Percentiles rank a stretch among this genome's conserved stretches.
Evolutionary conservation across 129 eudicot genomes (phyloP).

Genomic region (Calendula officinalis): DNA sequence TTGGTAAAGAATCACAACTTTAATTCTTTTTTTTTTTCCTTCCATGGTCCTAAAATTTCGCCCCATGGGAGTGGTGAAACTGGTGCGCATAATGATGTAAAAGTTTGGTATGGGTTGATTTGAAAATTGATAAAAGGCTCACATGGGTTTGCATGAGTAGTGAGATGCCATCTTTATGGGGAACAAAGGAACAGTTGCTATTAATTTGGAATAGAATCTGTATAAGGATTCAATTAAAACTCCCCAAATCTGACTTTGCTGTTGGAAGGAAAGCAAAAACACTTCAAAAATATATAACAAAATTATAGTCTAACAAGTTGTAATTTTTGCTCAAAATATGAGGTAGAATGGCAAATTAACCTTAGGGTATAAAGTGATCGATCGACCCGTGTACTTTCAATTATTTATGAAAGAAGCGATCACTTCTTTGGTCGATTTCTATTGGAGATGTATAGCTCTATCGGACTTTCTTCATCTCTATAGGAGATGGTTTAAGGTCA

Average conservation of each 20-base stretch:
- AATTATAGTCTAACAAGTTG: background rate
- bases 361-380: no score
- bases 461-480: no score
- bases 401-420: no score
- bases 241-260: constrained; percentile 2
- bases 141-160: constrained; percentile 14
- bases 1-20: no score
- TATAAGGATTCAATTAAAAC: constrained; percentile 11
- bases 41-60: no score
- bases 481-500: no score
- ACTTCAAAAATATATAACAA: background rate
- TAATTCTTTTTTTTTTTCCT: no score
- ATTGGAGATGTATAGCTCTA: no score
- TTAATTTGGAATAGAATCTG: constrained; percentile 6
- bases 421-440: no score
- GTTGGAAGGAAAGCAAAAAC: background rate
- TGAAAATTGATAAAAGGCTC: background rate
- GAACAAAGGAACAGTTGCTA: constrained; percentile 15
- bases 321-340: no score
- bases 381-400: no score
- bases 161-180: constrained; percentile 19
- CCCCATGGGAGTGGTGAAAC: background rate
- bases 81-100: background rate
- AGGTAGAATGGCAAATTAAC: no score
- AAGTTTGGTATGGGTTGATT: constrained; percentile 13